These are phyloP conservation scores for Globisporangium acanthophoron DNA, from an alignment of 352 stramenopile genomes.

Conservation along the genomic window DNA sequence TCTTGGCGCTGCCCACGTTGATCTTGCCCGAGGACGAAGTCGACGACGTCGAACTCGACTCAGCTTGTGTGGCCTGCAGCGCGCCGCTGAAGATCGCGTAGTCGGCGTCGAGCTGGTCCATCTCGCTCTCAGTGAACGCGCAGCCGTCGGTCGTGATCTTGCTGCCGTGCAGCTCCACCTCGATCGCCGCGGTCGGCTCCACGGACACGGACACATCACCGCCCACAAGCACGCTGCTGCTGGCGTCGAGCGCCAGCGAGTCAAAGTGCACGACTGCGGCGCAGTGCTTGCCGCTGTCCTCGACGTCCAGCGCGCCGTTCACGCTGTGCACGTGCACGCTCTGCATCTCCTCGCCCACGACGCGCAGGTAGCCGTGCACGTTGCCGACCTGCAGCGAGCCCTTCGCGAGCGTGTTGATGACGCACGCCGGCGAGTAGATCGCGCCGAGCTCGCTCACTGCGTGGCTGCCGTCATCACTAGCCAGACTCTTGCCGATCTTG, in stretches of 20 bases:
- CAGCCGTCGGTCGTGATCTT: slow-evolving; percentile 40
- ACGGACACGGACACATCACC: slow-evolving; percentile 61
- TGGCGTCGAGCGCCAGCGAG: slow-evolving; percentile 37
- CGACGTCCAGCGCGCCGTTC: slow-evolving; percentile 59
- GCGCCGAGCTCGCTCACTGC: slow-evolving; percentile 36
- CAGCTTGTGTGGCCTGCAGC: slow-evolving; percentile 17
- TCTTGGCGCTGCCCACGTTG: slow-evolving; percentile 64
- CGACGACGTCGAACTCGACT: slow-evolving; percentile 1
- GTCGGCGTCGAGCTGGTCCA: slow-evolving; percentile 72
- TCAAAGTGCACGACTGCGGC: slow-evolving; percentile 67
- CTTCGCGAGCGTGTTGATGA: slow-evolving; percentile 32
- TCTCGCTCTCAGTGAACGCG: slow-evolving; percentile 36
- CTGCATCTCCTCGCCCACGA: slow-evolving; percentile 41
- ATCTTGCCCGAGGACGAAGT: slow-evolving; percentile 55
- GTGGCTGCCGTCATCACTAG: not conserved
- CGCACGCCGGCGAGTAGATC: slow-evolving; percentile 62
- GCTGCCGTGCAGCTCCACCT: slow-evolving; percentile 62
- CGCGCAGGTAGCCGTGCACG: slow-evolving; percentile 63
- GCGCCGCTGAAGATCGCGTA: slow-evolving; percentile 65
- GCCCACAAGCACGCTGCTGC: slow-evolving; percentile 61
- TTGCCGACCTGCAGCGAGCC: slow-evolving; percentile 47
- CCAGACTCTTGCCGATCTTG: slow-evolving; percentile 40
- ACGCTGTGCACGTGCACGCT: slow-evolving; percentile 55
- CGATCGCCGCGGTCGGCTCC: slow-evolving; percentile 42
- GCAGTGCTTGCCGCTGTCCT: slow-evolving; percentile 59